phyloP scores from a whole-genome alignment of 2,329 filamentous ascomycete species.

The Xylariaceae sp. region DNA sequence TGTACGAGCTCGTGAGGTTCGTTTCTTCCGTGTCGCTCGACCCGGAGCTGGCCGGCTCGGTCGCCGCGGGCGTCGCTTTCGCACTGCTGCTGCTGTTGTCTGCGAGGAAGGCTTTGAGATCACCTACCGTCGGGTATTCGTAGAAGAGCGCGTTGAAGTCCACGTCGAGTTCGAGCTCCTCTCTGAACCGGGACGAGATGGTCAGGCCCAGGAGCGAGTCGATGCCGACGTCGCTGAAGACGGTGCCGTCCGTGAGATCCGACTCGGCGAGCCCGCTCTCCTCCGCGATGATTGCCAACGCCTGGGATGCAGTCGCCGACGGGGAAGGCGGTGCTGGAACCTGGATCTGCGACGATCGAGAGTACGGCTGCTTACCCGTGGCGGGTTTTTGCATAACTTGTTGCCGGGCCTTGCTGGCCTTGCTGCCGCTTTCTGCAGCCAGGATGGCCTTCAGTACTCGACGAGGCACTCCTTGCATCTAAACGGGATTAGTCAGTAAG shows the following conservation, averaged over 20 bases:
- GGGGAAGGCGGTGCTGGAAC: background rate
- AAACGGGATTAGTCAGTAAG: too few relatives aligned
- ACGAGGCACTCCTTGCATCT: too few relatives aligned
- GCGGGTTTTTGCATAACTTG: too few relatives aligned
- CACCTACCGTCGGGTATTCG: slow-evolving; percentile 32
- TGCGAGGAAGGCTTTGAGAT: slow-evolving; percentile 27
- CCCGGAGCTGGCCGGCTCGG: too few relatives aligned
- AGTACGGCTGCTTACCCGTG: too few relatives aligned
- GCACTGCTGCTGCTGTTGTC: too few relatives aligned
- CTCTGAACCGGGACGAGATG: slow-evolving; percentile 31
- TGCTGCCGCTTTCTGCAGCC: too few relatives aligned
- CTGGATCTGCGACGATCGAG: background rate
- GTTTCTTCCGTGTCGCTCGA: too few relatives aligned
- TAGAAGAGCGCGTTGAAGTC: slow-evolving; percentile 30
- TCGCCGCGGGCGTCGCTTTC: too few relatives aligned
- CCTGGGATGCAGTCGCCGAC: slow-evolving; percentile 30
- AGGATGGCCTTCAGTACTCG: too few relatives aligned
- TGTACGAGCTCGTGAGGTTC: too few relatives aligned
- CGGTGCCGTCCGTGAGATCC: slow-evolving; percentile 35
- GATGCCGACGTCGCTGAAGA: slow-evolving; percentile 33
- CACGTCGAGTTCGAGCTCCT: slow-evolving; percentile 27
- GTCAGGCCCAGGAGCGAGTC: slow-evolving; percentile 34
- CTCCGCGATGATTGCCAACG: slow-evolving; percentile 40
- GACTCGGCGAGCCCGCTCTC: slow-evolving; percentile 52
- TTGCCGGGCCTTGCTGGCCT: background rate